Evolutionary conservation across 2,329 filamentous ascomycete species (phyloP), one percentile per base, ranked within the genome.

Genomic region (Capronia coronata): DNA sequence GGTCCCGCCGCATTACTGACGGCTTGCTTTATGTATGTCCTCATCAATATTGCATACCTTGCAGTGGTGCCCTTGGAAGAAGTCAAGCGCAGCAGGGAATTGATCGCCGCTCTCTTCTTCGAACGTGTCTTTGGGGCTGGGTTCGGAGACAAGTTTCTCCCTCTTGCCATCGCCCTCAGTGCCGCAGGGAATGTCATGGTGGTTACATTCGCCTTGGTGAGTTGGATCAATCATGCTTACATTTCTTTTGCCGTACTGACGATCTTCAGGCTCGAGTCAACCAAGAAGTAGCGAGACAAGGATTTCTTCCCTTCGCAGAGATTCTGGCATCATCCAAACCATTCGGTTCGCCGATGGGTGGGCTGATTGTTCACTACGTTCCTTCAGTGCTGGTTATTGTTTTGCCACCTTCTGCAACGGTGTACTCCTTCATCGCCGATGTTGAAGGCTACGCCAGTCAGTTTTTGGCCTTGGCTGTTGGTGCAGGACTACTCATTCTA

Each of bases 151-250:
- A 71, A 70, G 1, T 65, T 85, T 1, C 67, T 86, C 2, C 79
- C 82, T 0, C 64, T 85, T 7, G 77, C 79, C 0, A 80, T 87
- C 27, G 83, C 83, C 0, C 66, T 85, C 19, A 85, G 81, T 1
- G 82, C 82, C 0, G 77, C 74, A 1, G 84, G 83, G 0, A 87
- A 87, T 61, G 83, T 87, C 11, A 82, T 87, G 75, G 82, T 85
- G 0, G 82, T 84, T 1, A 80, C 80, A 0, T 87, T 86, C 63
- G 75, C 81, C 1, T 65, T 83, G 64, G 83, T 84, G 70, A n/a
- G n/a, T n/a, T 59, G 74, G 65, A 52, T n/a, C 23, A 4, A 27
- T 9, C 40, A 7, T 16, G 5, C 8, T 18, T 10, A 25, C 9
- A 1, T 25, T 11, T 2, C 8, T 23, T 25, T 11, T 8, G 19